These are phyloP conservation scores for Podila clonocystis DNA, from an alignment of 192 early-diverging fungal genomes.

Conservation along the genomic window DNA sequence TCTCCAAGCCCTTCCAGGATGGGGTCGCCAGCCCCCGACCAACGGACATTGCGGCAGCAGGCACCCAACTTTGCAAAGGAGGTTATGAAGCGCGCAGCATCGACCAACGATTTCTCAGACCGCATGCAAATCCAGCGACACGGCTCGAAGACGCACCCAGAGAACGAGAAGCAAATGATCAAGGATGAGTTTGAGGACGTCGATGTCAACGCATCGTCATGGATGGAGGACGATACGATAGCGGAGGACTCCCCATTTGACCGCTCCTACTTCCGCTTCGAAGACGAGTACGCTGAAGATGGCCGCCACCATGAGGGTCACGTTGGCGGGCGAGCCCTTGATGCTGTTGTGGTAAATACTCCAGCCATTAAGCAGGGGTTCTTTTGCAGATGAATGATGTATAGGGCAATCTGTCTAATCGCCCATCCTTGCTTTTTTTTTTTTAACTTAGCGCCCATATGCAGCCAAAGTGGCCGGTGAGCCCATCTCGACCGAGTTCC, in stretches of 20 bases:
- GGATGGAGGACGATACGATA: constrained; percentile 6
- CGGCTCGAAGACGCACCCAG: neutral
- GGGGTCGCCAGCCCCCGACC: neutral
- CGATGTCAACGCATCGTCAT: neutral
- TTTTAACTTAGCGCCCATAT: constrained; percentile 71
- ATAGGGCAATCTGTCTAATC: no score
- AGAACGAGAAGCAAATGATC: neutral
- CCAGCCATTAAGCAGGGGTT: neutral
- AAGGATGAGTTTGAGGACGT: constrained; percentile 11
- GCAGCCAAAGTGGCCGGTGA: constrained; percentile 80
- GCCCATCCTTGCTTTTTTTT: neutral
- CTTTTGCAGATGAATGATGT: neutral
- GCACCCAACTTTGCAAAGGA: constrained; percentile 48
- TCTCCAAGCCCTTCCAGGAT: neutral
- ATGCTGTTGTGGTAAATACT: constrained; percentile 58
- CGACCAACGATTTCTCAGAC: neutral
- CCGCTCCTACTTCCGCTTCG: constrained; percentile 37
- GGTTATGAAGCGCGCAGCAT: constrained; percentile 26
- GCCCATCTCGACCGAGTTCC: constrained; percentile 68
- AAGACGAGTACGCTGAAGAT: constrained; percentile 30
- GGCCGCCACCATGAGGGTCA: constrained; percentile 36
- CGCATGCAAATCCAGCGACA: neutral
- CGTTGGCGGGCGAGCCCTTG: constrained; percentile 45
- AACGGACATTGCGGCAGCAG: constrained; percentile 25
- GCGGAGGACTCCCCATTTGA: constrained; percentile 42